Base-by-base conservation (phyloP, 1,139 yeast species). In the Yamadazyma songkhlaensis region DNA sequence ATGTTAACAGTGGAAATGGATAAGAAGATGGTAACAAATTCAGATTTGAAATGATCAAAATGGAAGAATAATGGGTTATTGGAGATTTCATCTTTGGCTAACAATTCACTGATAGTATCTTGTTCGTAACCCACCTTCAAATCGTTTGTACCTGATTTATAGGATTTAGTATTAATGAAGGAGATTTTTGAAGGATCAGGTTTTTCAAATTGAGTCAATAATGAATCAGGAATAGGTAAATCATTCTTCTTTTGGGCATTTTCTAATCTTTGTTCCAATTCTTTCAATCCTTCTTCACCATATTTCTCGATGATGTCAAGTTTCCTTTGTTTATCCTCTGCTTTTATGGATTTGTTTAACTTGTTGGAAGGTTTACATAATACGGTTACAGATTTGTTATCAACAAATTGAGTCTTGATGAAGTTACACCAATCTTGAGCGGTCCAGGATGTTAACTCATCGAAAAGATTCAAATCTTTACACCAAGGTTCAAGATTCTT, bases 111-210 rank as follows among this genome's bases (percentile, higher is more conserved):
- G 29, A 77, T 51, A 1, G 42, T 42, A 35, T 58, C 62, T 32
- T 54, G 44, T 4, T 44, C 34, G 26, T 50, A 43, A 7, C 50
- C 52, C 2, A 44, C 49, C 12, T 45, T 42, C 9, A 50, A 42
- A 20, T 46, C 43, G 24, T 67, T 66, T 12, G 51, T 39, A 1
- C 81, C 81, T 2, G 72, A 78, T 6, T 67, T 67, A 37, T 80
- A 81, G 1, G 95, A 76, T 20, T 68, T 64, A 0, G 96, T 84
- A 14, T 74, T 54, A 45, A 89, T 86, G 52, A 92, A 89, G 10
- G 75, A 65, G 39, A 92, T 89, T 32, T 75, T 74, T 0, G 83
- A 66, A 1, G 95, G 89, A 51, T 88, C 88, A 4, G 96, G 94
- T 25, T 77, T 74, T 20, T 74, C 74, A 57, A 85, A 87, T 25